Conservation (phyloP, 2,329 filamentous ascomycete species). For the Paracamarosporium sp. region DNA sequence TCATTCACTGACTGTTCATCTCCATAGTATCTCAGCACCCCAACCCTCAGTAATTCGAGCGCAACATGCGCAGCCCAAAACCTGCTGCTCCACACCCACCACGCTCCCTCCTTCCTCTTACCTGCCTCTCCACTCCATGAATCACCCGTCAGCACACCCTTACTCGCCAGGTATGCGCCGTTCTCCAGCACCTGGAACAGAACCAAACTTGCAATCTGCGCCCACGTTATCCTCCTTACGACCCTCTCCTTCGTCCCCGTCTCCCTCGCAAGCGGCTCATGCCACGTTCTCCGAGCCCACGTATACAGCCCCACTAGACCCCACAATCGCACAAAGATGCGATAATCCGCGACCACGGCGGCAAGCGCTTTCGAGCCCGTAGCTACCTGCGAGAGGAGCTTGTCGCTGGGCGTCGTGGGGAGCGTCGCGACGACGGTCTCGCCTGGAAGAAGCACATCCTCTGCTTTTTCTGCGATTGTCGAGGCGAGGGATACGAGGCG, state of each 20-base stretch:
- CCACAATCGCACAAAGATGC: conserved; percentile 79
- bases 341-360: conserved; percentile 71
- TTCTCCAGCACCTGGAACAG: conserved; percentile 85
- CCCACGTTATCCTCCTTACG: conserved; percentile 61
- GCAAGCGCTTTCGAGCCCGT: conserved; percentile 59
- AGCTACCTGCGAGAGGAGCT: conserved; percentile 40
- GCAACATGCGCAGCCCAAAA: conserved; percentile 82
- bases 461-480: conserved; percentile 46
- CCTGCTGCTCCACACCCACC: conserved; percentile 75
- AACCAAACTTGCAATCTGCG: conserved; percentile 72
- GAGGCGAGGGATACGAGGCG: conserved; percentile 45
- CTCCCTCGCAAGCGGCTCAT: conserved; percentile 28
- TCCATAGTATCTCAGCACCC: conserved; percentile 44
- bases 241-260: conserved; percentile 36
- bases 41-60: conserved; percentile 74
- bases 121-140: conserved; percentile 58
- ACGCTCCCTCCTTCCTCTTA: conserved; percentile 60
- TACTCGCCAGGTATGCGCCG: conserved; percentile 75
- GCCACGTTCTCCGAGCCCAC: conserved; percentile 60
- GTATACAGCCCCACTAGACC: conserved; percentile 75
- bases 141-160: conserved; percentile 66
- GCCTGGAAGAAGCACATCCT: conserved; percentile 48
- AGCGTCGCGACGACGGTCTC: conserved; percentile 50
- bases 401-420: conserved; percentile 39
- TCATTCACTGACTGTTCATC: not conserved